A percentile compares a stretch with the other conserved stretches of the same genome.
Evolutionary conservation across 768 basidiomycete genomes (phyloP).

Genomic region (Termitomyces sp.): DNA sequence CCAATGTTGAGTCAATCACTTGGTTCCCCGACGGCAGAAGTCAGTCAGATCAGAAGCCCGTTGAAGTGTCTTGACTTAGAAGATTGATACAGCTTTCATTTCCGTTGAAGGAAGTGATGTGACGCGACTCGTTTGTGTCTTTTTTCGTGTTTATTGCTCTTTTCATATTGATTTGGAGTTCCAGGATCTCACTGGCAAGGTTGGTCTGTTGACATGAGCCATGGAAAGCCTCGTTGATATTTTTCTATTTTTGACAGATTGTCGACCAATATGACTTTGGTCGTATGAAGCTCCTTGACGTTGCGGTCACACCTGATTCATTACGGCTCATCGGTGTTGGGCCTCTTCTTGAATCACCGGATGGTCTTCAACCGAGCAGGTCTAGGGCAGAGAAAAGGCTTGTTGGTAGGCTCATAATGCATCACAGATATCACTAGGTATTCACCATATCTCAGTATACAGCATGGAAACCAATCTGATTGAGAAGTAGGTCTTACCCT

Average conservation of each 20-base stretch:
- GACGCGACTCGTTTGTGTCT: constrained; percentile 48
- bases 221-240: neutral
- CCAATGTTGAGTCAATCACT: constrained; percentile 56
- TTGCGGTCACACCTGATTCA: constrained; percentile 68
- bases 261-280: constrained; percentile 58
- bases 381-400: constrained; percentile 72
- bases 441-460: constrained; percentile 43
- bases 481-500: constrained; percentile 51
- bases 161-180: constrained; percentile 5
- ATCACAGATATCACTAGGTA: neutral
- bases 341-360: constrained; percentile 59
- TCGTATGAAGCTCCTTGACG: constrained; percentile 63
- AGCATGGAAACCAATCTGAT: constrained; percentile 62
- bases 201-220: constrained; percentile 20
- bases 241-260: constrained; percentile 31
- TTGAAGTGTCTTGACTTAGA: constrained; percentile 1
- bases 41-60: constrained; percentile 20
- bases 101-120: constrained; percentile 67
- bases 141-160: neutral
- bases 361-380: constrained; percentile 65
- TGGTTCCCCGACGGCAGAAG: constrained; percentile 69
- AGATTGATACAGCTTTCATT: constrained; percentile 49
- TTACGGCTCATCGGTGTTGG: constrained; percentile 64
- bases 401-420: constrained; percentile 44
- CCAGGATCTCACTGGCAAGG: constrained; percentile 60